These are phyloP conservation scores for Aspergillus heteromorphus DNA, from an alignment of 495 filamentous ascomycete species.

Conservation along the genomic window DNA sequence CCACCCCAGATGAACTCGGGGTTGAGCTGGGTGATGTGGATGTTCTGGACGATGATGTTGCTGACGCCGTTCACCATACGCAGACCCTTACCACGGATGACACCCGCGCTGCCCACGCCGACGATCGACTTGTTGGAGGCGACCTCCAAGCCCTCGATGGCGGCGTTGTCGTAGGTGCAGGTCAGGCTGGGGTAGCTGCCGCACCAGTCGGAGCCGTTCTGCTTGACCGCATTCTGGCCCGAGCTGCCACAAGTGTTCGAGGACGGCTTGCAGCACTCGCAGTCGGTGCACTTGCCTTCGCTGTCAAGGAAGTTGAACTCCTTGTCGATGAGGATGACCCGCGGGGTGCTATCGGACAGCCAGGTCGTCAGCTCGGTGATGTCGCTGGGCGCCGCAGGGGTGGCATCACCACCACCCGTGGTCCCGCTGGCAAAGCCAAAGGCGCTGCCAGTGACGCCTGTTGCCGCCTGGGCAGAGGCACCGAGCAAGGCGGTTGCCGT, in stretches of 20 bases:
- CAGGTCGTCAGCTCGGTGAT: slow-evolving; percentile 30
- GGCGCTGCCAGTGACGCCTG: slow-evolving; percentile 32
- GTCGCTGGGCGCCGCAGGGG: slow-evolving; percentile 36
- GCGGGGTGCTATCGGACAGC: slow-evolving; percentile 35
- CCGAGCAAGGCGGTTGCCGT: slow-evolving; percentile 19
- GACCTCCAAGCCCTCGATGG: slow-evolving; percentile 27
- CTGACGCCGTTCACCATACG: slow-evolving; percentile 31
- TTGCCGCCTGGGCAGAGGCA: slow-evolving; percentile 14
- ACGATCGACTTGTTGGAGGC: slow-evolving; percentile 37
- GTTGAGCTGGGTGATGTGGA: slow-evolving; percentile 40
- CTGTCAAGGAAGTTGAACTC: slow-evolving; percentile 42
- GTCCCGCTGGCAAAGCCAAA: slow-evolving; percentile 44
- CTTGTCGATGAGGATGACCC: slow-evolving; percentile 45
- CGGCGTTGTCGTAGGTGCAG: slow-evolving; percentile 35
- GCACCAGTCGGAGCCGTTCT: slow-evolving; percentile 27
- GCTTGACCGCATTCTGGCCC: slow-evolving; percentile 27
- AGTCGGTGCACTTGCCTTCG: slow-evolving; percentile 35
- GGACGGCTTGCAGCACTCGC: slow-evolving; percentile 25
- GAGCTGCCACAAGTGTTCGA: slow-evolving; percentile 23
- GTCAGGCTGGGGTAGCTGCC: slow-evolving; percentile 21
- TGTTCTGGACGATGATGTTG: slow-evolving; percentile 44
- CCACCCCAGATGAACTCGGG: slow-evolving; percentile 39
- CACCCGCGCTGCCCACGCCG: slow-evolving; percentile 28
- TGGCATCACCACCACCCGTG: slow-evolving; percentile 46
- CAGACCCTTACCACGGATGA: slow-evolving; percentile 36